phyloP scores from a whole-genome alignment of 495 filamentous ascomycete genomes.

The Astrothelium subdiscretum region DNA sequence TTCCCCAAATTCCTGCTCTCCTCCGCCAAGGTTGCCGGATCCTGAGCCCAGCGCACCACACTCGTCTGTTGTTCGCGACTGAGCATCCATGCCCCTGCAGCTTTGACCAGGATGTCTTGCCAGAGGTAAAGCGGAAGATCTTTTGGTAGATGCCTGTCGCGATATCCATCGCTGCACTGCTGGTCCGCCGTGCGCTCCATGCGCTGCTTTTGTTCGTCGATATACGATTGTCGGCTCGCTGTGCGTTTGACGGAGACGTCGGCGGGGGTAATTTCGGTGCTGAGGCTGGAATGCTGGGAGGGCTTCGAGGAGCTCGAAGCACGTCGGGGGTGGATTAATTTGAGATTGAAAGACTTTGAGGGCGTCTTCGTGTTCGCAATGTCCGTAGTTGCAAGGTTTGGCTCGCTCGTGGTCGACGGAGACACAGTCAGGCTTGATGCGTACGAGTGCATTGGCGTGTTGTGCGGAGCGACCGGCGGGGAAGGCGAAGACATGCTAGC shows the following conservation, averaged over 20 bases:
- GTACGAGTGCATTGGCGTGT: neutral
- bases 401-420: neutral
- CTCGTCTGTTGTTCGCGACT: constrained; percentile 9
- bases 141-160: constrained; percentile 5
- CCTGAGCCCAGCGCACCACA: constrained; percentile 22
- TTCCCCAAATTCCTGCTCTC: constrained; percentile 24
- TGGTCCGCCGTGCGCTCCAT: neutral
- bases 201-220: constrained; percentile 8
- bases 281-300: neutral
- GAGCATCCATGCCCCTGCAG: constrained; percentile 9
- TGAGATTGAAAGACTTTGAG: neutral
- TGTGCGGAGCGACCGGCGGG: neutral
- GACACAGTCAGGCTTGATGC: neutral
- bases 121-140: constrained; percentile 5
- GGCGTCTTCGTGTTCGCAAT: neutral
- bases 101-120: constrained; percentile 1
- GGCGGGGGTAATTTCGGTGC: neutral
- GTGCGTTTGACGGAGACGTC: neutral
- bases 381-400: neutral
- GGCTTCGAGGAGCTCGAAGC: neutral
- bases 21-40: constrained; percentile 19
- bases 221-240: neutral
- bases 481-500: neutral
- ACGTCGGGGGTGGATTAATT: neutral
- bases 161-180: neutral